phyloP scores from a whole-genome alignment of 2,329 filamentous ascomycete genomes.

The Xylariaceae sp. region DNA sequence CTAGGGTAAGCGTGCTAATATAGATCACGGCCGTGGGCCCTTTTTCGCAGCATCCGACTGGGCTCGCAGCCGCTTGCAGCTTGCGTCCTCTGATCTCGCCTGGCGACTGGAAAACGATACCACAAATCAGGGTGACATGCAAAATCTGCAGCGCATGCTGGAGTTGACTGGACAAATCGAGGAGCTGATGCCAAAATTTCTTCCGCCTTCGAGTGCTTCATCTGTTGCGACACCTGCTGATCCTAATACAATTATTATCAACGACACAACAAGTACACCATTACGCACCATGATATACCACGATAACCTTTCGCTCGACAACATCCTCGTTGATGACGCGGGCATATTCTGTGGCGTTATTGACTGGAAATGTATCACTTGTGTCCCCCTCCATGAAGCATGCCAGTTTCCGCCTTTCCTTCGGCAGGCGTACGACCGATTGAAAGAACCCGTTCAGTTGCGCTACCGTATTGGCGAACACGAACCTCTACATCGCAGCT shows the following conservation, averaged over 20 bases:
- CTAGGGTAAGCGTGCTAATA: constrained; percentile 27
- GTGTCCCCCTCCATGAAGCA: constrained; percentile 31
- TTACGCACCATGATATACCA: constrained; percentile 32
- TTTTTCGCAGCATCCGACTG: constrained; percentile 23
- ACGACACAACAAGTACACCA: not conserved
- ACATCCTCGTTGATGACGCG: constrained; percentile 34
- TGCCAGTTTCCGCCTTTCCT: constrained; percentile 34
- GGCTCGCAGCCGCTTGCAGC: constrained; percentile 21
- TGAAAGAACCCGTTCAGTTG: constrained; percentile 12
- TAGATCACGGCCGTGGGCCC: constrained; percentile 17
- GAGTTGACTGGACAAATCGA: constrained; percentile 22
- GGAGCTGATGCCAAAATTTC: constrained; percentile 20
- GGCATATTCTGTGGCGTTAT: constrained; percentile 32
- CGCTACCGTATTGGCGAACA: constrained; percentile 6
- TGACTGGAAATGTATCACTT: constrained; percentile 36
- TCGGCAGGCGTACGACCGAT: constrained; percentile 23
- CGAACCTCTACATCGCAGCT: constrained; percentile 10
- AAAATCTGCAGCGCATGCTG: constrained; percentile 16
- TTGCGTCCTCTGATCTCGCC: constrained; percentile 22
- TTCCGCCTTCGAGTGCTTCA: constrained; percentile 5
- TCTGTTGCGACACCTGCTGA: not conserved
- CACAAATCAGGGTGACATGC: not conserved
- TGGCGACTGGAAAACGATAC: constrained; percentile 4
- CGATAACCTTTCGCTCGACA: constrained; percentile 32
- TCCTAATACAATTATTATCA: not conserved